phyloP scores from a whole-genome alignment of 73 alveolate genomes.

The Durusdinium trenchii region DNA sequence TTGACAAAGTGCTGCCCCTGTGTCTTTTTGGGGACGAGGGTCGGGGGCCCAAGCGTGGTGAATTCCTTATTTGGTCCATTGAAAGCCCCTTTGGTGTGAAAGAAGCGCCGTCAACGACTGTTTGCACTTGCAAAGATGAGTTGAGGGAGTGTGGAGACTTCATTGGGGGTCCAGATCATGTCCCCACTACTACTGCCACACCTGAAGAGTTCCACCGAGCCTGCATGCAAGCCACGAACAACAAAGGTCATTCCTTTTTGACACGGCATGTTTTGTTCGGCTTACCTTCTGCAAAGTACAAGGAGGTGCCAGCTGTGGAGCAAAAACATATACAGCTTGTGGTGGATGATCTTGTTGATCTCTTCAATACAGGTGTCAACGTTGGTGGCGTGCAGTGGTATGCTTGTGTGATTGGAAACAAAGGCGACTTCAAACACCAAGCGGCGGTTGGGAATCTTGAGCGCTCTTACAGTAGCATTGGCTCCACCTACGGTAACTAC shows the following conservation, averaged over 20 bases:
- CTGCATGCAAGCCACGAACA: not conserved
- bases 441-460: not conserved
- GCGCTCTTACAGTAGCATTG: not conserved
- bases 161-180: not conserved
- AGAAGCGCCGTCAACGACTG: not conserved
- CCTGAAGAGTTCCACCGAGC: not conserved
- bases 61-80: not conserved
- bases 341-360: not conserved
- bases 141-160: not conserved
- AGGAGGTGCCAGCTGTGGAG: not conserved
- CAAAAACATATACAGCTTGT: not conserved
- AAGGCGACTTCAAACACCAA: slow-evolving; percentile 51
- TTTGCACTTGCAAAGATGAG: not conserved
- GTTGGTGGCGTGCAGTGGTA: not conserved
- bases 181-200: not conserved
- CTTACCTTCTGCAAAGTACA: not conserved
- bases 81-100: not conserved
- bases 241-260: not conserved
- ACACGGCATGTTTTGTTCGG: slow-evolving; percentile 18
- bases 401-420: not conserved
- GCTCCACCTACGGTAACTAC: not conserved
- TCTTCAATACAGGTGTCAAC: not conserved
- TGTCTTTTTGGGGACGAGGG: slow-evolving; percentile 22
- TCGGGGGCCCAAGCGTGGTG: slow-evolving; percentile 36
- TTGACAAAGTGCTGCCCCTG: not conserved